Evolutionary conservation across 2,329 filamentous ascomycete species (phyloP), one percentile per base, ranked within the genome.

Genomic region (Paracamarosporium sp.): DNA sequence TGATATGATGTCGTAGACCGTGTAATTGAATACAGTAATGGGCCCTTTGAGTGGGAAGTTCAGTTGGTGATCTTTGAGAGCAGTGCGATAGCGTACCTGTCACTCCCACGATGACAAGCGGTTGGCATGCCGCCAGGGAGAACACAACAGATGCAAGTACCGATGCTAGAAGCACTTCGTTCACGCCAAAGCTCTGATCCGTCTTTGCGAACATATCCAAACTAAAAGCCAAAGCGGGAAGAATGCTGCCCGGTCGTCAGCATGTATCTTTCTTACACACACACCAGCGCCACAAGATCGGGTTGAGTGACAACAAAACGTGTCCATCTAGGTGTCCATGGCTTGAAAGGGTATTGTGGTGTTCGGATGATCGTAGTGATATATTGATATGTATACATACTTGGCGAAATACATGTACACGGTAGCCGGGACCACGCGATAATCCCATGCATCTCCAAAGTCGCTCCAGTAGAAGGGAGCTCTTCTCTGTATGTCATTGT

Each of bases 351-450:
- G 22, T 11, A 15, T 15, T 6, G 9, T 27, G 15, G 25, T 27
- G 12, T 11, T 13, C 15, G 20, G 22, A 30, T 33, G 33, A 33
- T 28, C 35, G 20, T 25, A 43, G 11, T 5, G 12, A 13, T 24
- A 24, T 52, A 50, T 54, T 52, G 48, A 48, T 56, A 53, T 46
- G 53, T 40, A 41, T 62, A 70, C 83, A 71, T 83, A 94, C 91
- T 96, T 96, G 62, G 92, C 92, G 83, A 96, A 96, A 80, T 95
- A 96, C 91, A 96, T 96, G 78, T 96, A 96, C 28, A 96, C 68
- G 5, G 92, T 96, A 15, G 91, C 91, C 1, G 92, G 92, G 36
- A 96, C 85, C 40, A 96, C 91, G 53, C 92, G 86, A 79, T 96
- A 96, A 73, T 96, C 90, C 91, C 91, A 95, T 1, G 92, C 92